Conservation (phyloP, 352 stramenopile genomes). For the Saprolegnia parasitica region DNA sequence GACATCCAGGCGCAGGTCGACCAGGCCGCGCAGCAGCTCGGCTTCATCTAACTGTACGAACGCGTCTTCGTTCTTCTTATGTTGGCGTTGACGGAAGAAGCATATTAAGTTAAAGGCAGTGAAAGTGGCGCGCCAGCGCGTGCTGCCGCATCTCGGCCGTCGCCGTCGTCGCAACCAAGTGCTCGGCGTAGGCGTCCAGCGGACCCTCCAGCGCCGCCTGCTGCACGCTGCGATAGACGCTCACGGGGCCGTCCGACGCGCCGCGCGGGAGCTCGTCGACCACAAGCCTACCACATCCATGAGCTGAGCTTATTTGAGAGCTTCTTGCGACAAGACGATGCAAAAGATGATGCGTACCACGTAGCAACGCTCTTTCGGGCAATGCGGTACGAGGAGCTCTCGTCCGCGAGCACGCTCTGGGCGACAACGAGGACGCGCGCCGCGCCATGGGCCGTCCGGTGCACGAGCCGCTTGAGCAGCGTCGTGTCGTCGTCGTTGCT, state of each 20-base stretch:
- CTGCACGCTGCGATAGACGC: not conserved
- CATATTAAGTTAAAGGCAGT: constrained; percentile 28
- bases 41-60: constrained; percentile 46
- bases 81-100: no score
- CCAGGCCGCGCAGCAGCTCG: constrained; percentile 73
- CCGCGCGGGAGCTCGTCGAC: not conserved
- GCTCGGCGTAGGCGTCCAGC: not conserved
- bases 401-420: not conserved
- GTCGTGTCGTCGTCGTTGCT: no score
- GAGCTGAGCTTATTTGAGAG: no score
- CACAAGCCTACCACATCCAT: not conserved
- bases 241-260: not conserved
- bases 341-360: not conserved
- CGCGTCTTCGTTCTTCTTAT: not conserved
- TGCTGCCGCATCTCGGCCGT: not conserved
- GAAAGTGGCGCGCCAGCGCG: constrained; percentile 18
- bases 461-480: not conserved
- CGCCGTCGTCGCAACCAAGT: not conserved
- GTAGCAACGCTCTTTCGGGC: not conserved
- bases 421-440: not conserved
- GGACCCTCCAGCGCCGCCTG: not conserved
- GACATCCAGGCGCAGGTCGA: constrained; percentile 73
- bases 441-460: not conserved
- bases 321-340: no score
- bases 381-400: not conserved